phyloP scores from a whole-genome alignment of 2,329 filamentous ascomycete species.

The Talaromyces sp. region DNA sequence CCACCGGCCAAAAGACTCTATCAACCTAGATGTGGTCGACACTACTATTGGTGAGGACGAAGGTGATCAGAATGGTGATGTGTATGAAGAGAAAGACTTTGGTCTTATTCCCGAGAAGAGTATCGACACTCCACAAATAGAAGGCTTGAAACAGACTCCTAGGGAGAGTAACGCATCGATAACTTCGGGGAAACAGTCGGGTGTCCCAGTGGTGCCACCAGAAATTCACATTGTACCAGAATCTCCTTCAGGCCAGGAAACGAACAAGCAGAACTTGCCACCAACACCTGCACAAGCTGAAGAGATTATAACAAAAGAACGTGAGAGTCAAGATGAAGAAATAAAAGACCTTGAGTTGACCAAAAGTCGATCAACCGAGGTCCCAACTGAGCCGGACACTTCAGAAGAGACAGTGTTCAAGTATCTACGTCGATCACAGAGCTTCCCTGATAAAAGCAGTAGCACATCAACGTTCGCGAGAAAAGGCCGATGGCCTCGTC shows the following conservation, averaged over 20 bases:
- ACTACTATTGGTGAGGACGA: conserved; percentile 31
- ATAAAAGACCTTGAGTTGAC: conserved; percentile 29
- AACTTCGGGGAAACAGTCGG: conserved; percentile 10
- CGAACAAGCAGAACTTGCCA: neutral
- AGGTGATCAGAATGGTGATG: conserved; percentile 20
- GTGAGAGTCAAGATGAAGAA: conserved; percentile 25
- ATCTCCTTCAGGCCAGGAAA: conserved; percentile 18
- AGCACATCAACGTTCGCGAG: conserved; percentile 11
- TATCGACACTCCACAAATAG: conserved; percentile 19
- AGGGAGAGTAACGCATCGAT: conserved; percentile 18
- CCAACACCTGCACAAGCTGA: neutral
- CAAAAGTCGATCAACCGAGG: conserved; percentile 30
- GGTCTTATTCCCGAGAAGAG: conserved; percentile 22
- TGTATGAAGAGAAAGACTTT: conserved; percentile 21
- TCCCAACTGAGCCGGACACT: conserved; percentile 29
- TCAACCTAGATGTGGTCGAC: conserved; percentile 29
- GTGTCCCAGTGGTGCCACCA: conserved; percentile 25
- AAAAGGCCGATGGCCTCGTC: conserved; percentile 38
- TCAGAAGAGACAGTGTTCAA: conserved; percentile 28
- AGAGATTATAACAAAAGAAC: conserved; percentile 5
- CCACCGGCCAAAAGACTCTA: conserved; percentile 37
- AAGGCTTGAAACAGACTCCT: conserved; percentile 21
- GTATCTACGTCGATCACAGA: conserved; percentile 38
- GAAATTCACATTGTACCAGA: conserved; percentile 35
- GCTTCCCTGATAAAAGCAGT: conserved; percentile 25